phyloP scores from a whole-genome alignment of 495 filamentous ascomycete species.

The Lentithecium fluviatile region DNA sequence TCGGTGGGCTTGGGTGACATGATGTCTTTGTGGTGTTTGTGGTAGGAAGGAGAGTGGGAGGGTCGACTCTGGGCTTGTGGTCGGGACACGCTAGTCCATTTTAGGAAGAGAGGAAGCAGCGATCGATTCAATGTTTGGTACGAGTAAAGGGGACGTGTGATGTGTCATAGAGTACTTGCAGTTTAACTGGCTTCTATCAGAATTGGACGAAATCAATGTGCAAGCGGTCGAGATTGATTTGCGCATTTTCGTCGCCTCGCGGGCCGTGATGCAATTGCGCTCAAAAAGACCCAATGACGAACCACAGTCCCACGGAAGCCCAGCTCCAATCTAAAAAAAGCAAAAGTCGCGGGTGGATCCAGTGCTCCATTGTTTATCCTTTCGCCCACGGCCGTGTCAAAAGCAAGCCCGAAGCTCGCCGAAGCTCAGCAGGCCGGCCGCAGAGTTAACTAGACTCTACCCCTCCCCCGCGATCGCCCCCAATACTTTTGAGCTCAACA shows the following conservation, averaged over 20 bases:
- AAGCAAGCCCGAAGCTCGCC: constrained; percentile 25
- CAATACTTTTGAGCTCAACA: constrained; percentile 16
- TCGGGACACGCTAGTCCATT: background rate
- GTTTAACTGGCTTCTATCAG: no score
- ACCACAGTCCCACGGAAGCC: no score
- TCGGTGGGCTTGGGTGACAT: background rate
- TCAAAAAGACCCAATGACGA: no score
- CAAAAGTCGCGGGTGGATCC: background rate
- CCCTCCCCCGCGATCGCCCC: constrained; percentile 6
- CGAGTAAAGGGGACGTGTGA: no score
- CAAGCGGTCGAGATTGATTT: no score
- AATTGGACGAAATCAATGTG: no score
- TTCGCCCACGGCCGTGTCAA: constrained; percentile 22
- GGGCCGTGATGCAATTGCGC: no score
- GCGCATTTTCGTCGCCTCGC: no score
- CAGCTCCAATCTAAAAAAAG: background rate
- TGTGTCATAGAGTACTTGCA: no score
- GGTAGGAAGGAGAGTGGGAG: background rate
- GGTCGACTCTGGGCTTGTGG: background rate
- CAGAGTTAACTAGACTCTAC: background rate
- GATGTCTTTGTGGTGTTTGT: background rate
- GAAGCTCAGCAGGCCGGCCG: background rate
- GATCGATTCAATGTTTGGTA: no score
- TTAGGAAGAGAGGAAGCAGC: no score
- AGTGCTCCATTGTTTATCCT: constrained; percentile 19